Evolutionary conservation across 257 asterid genomes (phyloP).

Genomic region (Eucommia ulmoides): DNA sequence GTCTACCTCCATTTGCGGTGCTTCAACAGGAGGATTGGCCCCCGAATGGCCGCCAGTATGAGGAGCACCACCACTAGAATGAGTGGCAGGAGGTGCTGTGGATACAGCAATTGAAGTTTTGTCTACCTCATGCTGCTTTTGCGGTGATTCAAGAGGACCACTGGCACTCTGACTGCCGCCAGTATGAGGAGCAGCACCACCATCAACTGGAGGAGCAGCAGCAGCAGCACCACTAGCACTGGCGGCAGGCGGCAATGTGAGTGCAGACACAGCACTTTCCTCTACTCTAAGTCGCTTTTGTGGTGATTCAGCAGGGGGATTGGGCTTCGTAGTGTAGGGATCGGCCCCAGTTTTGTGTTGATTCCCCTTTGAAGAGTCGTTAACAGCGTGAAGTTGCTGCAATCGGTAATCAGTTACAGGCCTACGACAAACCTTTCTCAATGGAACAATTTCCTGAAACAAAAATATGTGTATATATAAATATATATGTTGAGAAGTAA

Average conservation of each 20-base stretch:
- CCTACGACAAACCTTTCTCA: constrained; percentile 45
- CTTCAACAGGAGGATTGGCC: constrained; percentile 12
- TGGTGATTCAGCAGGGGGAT: no score
- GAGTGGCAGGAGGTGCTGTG: no score
- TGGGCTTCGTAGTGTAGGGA: no score
- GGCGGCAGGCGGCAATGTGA: no score
- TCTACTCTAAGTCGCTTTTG: no score
- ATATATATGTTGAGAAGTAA: background rate
- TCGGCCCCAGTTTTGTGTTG: constrained; percentile 27
- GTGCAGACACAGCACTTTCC: no score
- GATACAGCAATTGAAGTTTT: constrained; percentile 15
- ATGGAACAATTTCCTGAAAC: constrained; percentile 66
- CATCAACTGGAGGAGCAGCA: no score
- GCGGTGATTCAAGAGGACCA: constrained; percentile 12
- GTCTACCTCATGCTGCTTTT: constrained; percentile 21
- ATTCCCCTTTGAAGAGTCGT: constrained; percentile 13
- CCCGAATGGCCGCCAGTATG: constrained; percentile 13
- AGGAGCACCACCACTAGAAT: constrained; percentile 15
- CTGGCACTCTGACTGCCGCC: constrained; percentile 15
- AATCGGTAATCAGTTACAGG: constrained; percentile 57
- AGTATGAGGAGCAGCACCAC: constrained; percentile 9
- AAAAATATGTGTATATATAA: background rate
- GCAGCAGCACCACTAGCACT: no score
- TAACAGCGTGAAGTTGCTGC: constrained; percentile 31
- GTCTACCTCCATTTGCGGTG: constrained; percentile 16